A percentile compares a stretch with the other conserved stretches of the same genome.
phyloP scores from a whole-genome alignment of 108 stramenopile species.

The Schizochytrium sp. region DNA sequence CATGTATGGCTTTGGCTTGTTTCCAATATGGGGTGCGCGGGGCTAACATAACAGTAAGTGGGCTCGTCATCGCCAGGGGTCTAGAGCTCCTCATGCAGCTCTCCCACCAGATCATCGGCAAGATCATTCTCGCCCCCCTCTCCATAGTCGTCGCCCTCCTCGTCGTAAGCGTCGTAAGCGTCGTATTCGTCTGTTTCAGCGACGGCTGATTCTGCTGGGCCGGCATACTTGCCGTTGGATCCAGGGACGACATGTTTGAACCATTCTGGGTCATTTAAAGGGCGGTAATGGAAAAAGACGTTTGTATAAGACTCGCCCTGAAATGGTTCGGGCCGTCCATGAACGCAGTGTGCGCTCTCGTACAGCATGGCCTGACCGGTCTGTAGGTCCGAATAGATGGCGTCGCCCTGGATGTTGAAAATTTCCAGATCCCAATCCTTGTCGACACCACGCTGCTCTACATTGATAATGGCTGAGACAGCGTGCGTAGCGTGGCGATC shows the following conservation, averaged over 20 bases:
- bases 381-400: conserved; percentile 63
- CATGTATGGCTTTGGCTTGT: no score
- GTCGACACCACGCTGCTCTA: conserved; percentile 68
- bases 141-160: conserved; percentile 32
- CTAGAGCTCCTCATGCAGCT: neutral
- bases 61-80: no score
- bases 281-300: conserved; percentile 81
- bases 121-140: conserved; percentile 29
- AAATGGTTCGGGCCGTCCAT: conserved; percentile 66
- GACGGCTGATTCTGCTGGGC: neutral
- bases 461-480: conserved; percentile 73
- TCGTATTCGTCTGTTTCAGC: conserved; percentile 9
- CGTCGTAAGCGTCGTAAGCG: conserved; percentile 1
- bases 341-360: conserved; percentile 73
- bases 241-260: neutral
- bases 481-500: conserved; percentile 77
- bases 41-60: no score
- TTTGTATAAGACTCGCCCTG: conserved; percentile 61
- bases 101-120: neutral
- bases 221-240: neutral
- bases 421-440: conserved; percentile 72
- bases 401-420: conserved; percentile 55
- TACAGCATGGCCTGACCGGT: conserved; percentile 73
- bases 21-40: no score
- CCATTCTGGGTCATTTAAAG: conserved; percentile 20